phyloP scores from a whole-genome alignment of 495 filamentous ascomycete genomes.

The Neurospora africana region DNA sequence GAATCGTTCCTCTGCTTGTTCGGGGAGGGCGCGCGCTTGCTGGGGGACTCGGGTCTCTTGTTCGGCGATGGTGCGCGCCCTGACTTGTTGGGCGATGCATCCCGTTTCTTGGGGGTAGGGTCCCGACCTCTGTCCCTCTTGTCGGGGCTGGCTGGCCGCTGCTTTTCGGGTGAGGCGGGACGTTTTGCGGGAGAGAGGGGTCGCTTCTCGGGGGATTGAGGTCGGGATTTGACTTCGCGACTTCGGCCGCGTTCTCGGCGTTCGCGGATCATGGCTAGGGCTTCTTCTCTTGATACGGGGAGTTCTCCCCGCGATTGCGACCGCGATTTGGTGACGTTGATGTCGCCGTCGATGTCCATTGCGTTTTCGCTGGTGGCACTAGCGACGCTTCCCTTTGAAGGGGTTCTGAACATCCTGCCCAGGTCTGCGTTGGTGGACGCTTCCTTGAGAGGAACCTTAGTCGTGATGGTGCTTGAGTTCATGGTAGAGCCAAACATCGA shows the following conservation, averaged over 20 bases:
- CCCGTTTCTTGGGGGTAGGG: neutral
- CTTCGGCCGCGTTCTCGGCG: slow-evolving; percentile 36
- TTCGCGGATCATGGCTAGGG: slow-evolving; percentile 45
- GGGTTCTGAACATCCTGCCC: slow-evolving; percentile 23
- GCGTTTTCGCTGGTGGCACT: slow-evolving; percentile 30
- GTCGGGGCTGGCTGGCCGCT: neutral
- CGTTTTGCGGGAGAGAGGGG: neutral
- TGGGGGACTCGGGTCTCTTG: neutral
- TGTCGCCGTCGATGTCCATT: slow-evolving; percentile 29
- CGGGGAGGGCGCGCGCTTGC: neutral
- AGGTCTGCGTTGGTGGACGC: slow-evolving; percentile 18
- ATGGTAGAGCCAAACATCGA: slow-evolving; percentile 29
- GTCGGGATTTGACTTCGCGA: slow-evolving; percentile 27
- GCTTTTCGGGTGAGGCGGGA: neutral
- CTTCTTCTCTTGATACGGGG: slow-evolving; percentile 37
- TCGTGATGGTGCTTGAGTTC: slow-evolving; percentile 31
- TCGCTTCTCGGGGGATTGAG: neutral
- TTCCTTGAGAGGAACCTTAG: slow-evolving; percentile 37
- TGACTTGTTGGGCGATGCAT: neutral
- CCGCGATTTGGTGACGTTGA: slow-evolving; percentile 28
- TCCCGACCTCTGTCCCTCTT: neutral
- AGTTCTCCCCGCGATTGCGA: neutral
- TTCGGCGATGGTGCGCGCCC: neutral
- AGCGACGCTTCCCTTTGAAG: slow-evolving; percentile 22
- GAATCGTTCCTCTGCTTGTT: neutral